A percentile compares a stretch with the other conserved stretches of the same genome.
Evolutionary conservation across 495 filamentous ascomycete genomes (phyloP).

Genomic region (Elasticomyces elasticus): DNA sequence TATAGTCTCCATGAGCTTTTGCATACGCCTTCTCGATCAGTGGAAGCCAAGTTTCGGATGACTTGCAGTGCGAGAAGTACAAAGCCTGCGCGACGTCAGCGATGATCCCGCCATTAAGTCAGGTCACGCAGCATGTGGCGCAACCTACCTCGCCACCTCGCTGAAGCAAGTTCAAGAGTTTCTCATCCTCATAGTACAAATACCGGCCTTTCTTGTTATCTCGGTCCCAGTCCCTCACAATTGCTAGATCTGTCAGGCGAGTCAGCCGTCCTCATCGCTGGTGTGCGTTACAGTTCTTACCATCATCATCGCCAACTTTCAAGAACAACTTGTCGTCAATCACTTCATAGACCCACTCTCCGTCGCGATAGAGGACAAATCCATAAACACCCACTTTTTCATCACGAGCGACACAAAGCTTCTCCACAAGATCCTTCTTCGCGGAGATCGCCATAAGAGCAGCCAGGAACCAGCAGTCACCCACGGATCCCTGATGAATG

Average conservation of each 20-base stretch:
- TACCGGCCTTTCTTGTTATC: conserved; percentile 11
- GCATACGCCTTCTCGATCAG: conserved; percentile 93
- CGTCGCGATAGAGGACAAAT: conserved; percentile 87
- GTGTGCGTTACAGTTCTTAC: no score
- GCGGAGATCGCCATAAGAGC: conserved; percentile 76
- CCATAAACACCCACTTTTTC: conserved; percentile 83
- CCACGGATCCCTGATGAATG: conserved; percentile 67
- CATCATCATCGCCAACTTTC: no score
- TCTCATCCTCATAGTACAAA: conserved; percentile 50
- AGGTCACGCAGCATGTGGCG: neutral
- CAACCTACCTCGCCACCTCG: conserved; percentile 47
- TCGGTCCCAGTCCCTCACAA: conserved; percentile 15
- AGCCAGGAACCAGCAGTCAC: conserved; percentile 89
- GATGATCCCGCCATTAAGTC: neutral
- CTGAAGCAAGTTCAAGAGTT: conserved; percentile 66
- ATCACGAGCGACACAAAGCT: conserved; percentile 71
- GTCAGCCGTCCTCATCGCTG: no score
- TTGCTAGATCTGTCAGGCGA: conserved; percentile 44
- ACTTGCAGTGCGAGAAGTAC: conserved; percentile 77
- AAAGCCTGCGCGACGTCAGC: conserved; percentile 39
- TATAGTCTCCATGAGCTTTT: conserved; percentile 88
- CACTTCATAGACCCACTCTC: conserved; percentile 84
- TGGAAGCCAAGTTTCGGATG: conserved; percentile 93
- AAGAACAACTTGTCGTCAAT: conserved; percentile 83
- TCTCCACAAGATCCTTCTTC: conserved; percentile 66